Conservation (phyloP, 2,329 filamentous ascomycete species). For the Rutstroemia sp. region DNA sequence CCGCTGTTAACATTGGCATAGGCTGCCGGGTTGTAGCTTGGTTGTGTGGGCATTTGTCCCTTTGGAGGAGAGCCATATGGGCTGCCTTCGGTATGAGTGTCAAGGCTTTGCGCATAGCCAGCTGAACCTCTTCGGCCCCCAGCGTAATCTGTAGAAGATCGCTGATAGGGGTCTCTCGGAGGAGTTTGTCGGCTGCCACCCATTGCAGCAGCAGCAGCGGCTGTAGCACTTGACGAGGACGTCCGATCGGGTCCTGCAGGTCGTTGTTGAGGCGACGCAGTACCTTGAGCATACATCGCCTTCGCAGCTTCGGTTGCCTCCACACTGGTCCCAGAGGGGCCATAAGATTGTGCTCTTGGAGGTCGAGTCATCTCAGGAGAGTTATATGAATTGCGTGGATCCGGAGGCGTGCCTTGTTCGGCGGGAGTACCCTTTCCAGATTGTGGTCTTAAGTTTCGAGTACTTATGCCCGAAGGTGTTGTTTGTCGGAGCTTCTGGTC, state of each 20-base stretch:
- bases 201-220: constrained; percentile 44
- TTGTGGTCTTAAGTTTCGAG: constrained; percentile 21
- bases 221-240: constrained; percentile 43
- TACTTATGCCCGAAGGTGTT: constrained; percentile 22
- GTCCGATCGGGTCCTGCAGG: constrained; percentile 45
- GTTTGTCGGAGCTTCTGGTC: constrained; percentile 62
- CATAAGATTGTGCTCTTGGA: constrained; percentile 31
- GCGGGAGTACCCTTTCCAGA: constrained; percentile 21
- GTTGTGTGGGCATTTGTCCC: constrained; percentile 41
- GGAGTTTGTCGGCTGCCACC: constrained; percentile 27
- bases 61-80: constrained; percentile 27
- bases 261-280: constrained; percentile 41
- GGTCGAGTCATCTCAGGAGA: constrained; percentile 23
- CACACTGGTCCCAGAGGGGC: constrained; percentile 35
- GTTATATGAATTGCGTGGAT: constrained; percentile 25
- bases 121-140: constrained; percentile 14
- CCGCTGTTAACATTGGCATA: constrained; percentile 60
- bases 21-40: constrained; percentile 70
- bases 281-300: constrained; percentile 46
- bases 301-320: constrained; percentile 60
- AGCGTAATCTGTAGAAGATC: constrained; percentile 25
- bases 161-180: constrained; percentile 23
- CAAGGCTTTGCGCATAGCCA: constrained; percentile 18
- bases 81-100: constrained; percentile 20
- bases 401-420: constrained; percentile 8